phyloP scores from a whole-genome alignment of 108 stramenopile genomes.

The Cyclotella atomus region DNA sequence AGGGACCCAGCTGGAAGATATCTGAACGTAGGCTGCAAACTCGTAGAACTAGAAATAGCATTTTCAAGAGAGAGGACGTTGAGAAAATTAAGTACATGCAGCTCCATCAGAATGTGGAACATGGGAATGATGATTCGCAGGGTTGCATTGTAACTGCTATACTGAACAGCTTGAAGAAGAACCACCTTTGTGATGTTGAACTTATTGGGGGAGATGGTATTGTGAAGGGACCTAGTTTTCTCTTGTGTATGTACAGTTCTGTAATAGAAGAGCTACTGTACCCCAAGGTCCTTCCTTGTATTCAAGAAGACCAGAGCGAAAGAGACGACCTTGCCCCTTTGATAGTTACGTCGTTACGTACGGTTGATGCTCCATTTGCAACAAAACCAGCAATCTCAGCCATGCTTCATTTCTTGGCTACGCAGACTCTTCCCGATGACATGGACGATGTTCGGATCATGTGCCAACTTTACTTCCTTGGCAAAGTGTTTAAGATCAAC shows the following conservation, averaged over 20 bases:
- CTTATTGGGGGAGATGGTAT: slow-evolving; percentile 20
- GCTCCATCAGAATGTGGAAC: neutral
- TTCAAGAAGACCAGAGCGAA: slow-evolving; percentile 7
- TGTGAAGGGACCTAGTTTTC: slow-evolving; percentile 16
- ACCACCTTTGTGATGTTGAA: slow-evolving; percentile 26
- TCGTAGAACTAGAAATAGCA: neutral
- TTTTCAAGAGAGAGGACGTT: neutral
- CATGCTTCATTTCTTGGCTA: slow-evolving; percentile 18
- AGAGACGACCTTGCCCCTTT: neutral
- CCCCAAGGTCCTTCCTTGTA: neutral
- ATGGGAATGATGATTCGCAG: neutral
- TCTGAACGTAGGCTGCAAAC: neutral
- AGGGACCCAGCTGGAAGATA: neutral
- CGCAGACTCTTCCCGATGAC: slow-evolving; percentile 16
- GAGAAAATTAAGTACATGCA: neutral
- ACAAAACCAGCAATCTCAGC: slow-evolving; percentile 15
- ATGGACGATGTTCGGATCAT: slow-evolving; percentile 9
- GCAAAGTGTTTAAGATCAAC: slow-evolving; percentile 7
- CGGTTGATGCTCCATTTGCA: slow-evolving; percentile 21
- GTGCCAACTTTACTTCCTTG: slow-evolving; percentile 20
- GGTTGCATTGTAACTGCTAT: slow-evolving; percentile 3
- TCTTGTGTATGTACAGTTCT: slow-evolving; percentile 15
- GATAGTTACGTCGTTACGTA: no score
- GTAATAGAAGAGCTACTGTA: slow-evolving; percentile 12
- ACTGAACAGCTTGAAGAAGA: slow-evolving; percentile 22